Evolutionary conservation across 2,329 filamentous ascomycete genomes (phyloP), one percentile per base, ranked within the genome.

Genomic region (Cryphonectria japonica): DNA sequence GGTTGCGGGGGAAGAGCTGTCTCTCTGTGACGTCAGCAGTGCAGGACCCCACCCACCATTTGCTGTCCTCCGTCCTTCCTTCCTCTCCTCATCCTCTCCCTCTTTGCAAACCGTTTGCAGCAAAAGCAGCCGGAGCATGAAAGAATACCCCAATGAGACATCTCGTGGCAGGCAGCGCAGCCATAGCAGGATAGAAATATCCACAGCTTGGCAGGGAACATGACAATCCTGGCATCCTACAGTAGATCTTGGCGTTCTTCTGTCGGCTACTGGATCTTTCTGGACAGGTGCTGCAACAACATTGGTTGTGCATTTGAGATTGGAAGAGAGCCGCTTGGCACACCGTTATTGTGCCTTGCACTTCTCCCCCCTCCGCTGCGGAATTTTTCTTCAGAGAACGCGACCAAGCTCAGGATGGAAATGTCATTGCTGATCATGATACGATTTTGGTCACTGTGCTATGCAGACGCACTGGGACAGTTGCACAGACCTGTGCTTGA

Each of bases 401-500:
- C 54, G 26, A 6, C 54, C 54, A 8, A 59, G 54, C 29, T 32
- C 29, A 34, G 54, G 54, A 19, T 32, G 26, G 54, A 32, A 32
- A 59, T 59, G 29, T 19, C 54, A 7, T 16, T 16, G 54, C 54
- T 59, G 54, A 59, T 59, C 54, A 19, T 59, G 54, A 26, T 5
- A 59, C 54, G 26, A 59, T 59, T 59, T 13, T 34, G 26, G 54
- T 59, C 3, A 59, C 54, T 32, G 26, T 59, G 29, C 29, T 29
- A 59, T 59, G 54, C 14, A 59, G 26, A 29, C 54, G 54, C 26
- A 32, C 32, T 29, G 29, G 54, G 13, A 59, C 14, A 34, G 54
- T 59, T 32, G 54, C 54, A 59, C 54, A 59, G 54, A 59, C 29
- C 14, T 32, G 54, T 32, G 54, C 54, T 34, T 59, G 54, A 32